phyloP scores from a whole-genome alignment of 2,329 filamentous ascomycete species.

The Neonectria magnoliae region DNA sequence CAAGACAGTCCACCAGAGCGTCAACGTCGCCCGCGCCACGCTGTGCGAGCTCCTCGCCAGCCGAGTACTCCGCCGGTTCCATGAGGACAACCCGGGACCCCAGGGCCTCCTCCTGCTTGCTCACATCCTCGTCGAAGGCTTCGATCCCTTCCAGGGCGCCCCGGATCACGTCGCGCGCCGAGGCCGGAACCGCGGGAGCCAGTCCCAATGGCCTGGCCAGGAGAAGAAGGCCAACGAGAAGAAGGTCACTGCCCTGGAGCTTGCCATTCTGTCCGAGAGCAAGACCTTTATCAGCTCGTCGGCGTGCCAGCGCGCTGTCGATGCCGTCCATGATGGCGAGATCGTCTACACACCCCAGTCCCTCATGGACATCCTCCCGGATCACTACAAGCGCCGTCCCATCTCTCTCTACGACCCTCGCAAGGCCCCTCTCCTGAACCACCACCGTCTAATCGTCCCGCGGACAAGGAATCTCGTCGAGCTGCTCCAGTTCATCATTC shows the following conservation, averaged over 20 bases:
- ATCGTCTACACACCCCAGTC: slow-evolving; percentile 76
- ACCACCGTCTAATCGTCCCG: slow-evolving; percentile 77
- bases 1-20: slow-evolving; percentile 73
- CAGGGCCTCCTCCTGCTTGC: slow-evolving; percentile 72
- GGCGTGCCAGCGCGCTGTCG: slow-evolving; percentile 75
- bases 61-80: slow-evolving; percentile 72
- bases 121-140: slow-evolving; percentile 75
- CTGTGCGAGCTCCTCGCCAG: slow-evolving; percentile 76
- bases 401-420: slow-evolving; percentile 76
- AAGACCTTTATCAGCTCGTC: slow-evolving; percentile 73
- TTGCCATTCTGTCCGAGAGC: slow-evolving; percentile 77
- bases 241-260: slow-evolving; percentile 74
- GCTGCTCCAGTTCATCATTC: slow-evolving; percentile 70
- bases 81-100: slow-evolving; percentile 72
- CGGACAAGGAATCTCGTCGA: slow-evolving; percentile 74
- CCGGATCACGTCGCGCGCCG: slow-evolving; percentile 66
- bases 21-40: slow-evolving; percentile 73
- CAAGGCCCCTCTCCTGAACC: slow-evolving; percentile 73
- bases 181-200: slow-evolving; percentile 43
- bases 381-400: slow-evolving; percentile 76
- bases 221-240: slow-evolving; percentile 55
- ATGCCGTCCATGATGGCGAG: slow-evolving; percentile 74
- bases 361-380: slow-evolving; percentile 78
- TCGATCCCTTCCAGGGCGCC: slow-evolving; percentile 77
- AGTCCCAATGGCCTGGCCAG: slow-evolving; percentile 52